Base-by-base conservation (phyloP, 164 flowering plant species). In the Tinospora cordifolia region DNA sequence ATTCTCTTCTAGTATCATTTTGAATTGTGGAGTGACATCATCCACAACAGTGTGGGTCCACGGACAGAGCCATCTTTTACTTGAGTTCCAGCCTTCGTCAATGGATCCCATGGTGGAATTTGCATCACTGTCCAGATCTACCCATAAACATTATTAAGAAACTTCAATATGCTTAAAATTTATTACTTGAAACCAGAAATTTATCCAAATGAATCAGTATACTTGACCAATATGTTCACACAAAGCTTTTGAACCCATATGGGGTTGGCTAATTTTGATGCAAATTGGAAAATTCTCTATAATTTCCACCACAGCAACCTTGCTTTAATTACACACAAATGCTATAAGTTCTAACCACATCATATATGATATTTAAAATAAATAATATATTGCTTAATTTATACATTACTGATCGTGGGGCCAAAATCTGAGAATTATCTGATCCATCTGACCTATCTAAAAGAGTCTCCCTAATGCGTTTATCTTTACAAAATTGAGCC, bases 11-110 rank as follows among this genome's bases (percentile, higher is more conserved):
- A 95, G 62, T 66, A 95, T 85, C 70, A n/a, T 19, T 79, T 76
- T 88, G 69, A 88, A 95, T 15, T 71, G 75, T 65, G 99, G 98
- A 75, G 83, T 90, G 40, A 90, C 79, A 69, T 83, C 82, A 82
- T 95, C 99, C 27, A 90, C 81, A 27, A 86, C 73, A 58, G 87
- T 72, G 79, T 76, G 78, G 46, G 86, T 88, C 97, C 99, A 94
- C n/a, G 99, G 97, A 67, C 97, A 94, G 22, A 26, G 76, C 99
- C 99, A 92, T 36, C 66, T 76, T 71, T 79, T 81, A 57, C 27
- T 70, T 11, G 46, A 65, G 19, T 73, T 63, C 24, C 62, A 76
- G 34, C 54, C 47, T 62, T 80, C 77, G 24, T 67, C 58, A 30
- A 73, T 25, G 19, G 74, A 62, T 17, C 46, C 77, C 30, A 54